Conservation (phyloP, 345 rosid species). For the sweet orange (Citrus sinensis) region DVS_A1.0 CM039168.1:18701501-18702000, state of each 20-base stretch:
- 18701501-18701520: slow-evolving; percentile 20
- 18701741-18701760: slow-evolving; percentile 11
- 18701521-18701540: slow-evolving; percentile 14
- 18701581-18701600: not conserved
- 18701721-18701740: slow-evolving; percentile 5
- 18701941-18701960: no score
- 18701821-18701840: no score
- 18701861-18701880: no score
- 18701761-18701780: not conserved
- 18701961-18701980: no score
- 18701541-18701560: not conserved
- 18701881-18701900: no score
- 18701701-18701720: not conserved
- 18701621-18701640: slow-evolving; percentile 27
- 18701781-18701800: not conserved
- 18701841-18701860: no score
- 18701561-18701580: not conserved
- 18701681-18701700: not conserved
- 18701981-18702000: no score
- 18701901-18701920: no score
- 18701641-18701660: slow-evolving; percentile 35
- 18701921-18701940: no score
- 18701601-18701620: not conserved
- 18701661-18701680: slow-evolving; percentile 1
- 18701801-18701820: no score